phyloP scores from a whole-genome alignment of 2,329 filamentous ascomycete genomes.

The Apiospora rasikravindrae region DNA sequence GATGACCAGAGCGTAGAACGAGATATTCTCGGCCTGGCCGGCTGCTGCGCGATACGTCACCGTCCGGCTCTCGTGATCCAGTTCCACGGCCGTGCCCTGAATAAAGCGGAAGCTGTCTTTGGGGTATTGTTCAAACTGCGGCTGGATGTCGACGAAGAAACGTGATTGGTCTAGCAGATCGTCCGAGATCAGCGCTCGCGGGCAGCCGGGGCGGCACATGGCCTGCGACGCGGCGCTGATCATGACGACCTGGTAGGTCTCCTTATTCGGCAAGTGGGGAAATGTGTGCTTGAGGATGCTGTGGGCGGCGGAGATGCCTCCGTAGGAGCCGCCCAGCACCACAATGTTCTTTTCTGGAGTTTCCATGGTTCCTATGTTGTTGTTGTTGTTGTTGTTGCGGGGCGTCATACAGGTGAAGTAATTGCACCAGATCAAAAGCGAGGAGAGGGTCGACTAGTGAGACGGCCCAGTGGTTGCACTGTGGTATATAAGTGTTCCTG shows the following conservation, averaged over 20 bases:
- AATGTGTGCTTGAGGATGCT: slow-evolving; percentile 58
- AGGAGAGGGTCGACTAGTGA: not conserved
- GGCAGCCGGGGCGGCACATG: slow-evolving; percentile 50
- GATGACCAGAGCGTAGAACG: slow-evolving; percentile 52
- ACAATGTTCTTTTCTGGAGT: slow-evolving; percentile 46
- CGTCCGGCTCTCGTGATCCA: slow-evolving; percentile 41
- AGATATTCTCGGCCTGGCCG: slow-evolving; percentile 30
- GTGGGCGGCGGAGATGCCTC: slow-evolving; percentile 56
- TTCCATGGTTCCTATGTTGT: not conserved
- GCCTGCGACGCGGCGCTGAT: slow-evolving; percentile 47
- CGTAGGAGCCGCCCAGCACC: slow-evolving; percentile 59
- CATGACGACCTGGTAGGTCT: slow-evolving; percentile 47
- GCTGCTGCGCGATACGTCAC: slow-evolving; percentile 36
- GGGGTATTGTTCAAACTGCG: slow-evolving; percentile 47
- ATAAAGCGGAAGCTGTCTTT: slow-evolving; percentile 46
- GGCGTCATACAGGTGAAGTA: not conserved
- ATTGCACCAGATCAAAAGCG: not conserved
- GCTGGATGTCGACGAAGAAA: slow-evolving; percentile 47
- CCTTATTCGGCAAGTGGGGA: slow-evolving; percentile 44
- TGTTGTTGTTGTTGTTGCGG: too few species aligned
- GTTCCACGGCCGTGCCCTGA: slow-evolving; percentile 43
- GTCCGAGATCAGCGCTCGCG: slow-evolving; percentile 53
- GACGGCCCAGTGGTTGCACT: too few species aligned
- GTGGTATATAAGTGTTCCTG: too few species aligned
- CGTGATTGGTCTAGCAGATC: slow-evolving; percentile 49